A percentile compares a stretch with the other conserved stretches of the same genome.
These are phyloP conservation scores for Peniophora sp. DNA, from an alignment of 1,284 basidiomycete genomes.

Conservation along the genomic window DNA sequence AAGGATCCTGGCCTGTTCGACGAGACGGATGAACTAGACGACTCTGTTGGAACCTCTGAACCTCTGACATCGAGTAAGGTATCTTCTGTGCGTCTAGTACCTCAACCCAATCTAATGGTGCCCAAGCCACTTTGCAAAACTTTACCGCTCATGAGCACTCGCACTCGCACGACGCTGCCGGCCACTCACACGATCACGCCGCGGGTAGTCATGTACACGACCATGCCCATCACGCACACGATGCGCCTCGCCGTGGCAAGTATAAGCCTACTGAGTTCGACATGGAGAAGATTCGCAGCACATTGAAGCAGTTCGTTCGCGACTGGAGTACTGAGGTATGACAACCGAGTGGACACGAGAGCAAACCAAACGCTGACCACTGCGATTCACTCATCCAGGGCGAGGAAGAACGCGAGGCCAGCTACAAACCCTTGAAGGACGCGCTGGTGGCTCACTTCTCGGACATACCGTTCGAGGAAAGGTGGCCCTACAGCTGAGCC, in stretches of 20 bases:
- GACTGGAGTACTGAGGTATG: conserved; percentile 84
- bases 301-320: conserved; percentile 83
- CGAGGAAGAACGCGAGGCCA: conserved; percentile 62
- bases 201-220: not conserved
- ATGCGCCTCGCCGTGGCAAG: not conserved
- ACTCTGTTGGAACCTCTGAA: not conserved
- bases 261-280: conserved; percentile 60
- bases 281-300: conserved; percentile 85
- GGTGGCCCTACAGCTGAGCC: conserved; percentile 25
- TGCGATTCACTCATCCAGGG: conserved; percentile 30
- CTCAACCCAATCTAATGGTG: no score
- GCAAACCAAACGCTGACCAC: no score
- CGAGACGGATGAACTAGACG: conserved; percentile 24
- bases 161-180: conserved; percentile 14
- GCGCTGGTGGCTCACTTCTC: conserved; percentile 63
- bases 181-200: not conserved
- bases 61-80: no score
- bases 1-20: conserved; percentile 69
- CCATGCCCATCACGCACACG: not conserved
- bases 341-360: not conserved
- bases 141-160: no score
- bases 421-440: conserved; percentile 75
- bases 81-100: no score
- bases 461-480: conserved; percentile 41
- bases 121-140: no score